These are phyloP conservation scores for Dactylellina haptotyla DNA, from an alignment of 2,329 filamentous ascomycete genomes.

Conservation along the genomic window DNA sequence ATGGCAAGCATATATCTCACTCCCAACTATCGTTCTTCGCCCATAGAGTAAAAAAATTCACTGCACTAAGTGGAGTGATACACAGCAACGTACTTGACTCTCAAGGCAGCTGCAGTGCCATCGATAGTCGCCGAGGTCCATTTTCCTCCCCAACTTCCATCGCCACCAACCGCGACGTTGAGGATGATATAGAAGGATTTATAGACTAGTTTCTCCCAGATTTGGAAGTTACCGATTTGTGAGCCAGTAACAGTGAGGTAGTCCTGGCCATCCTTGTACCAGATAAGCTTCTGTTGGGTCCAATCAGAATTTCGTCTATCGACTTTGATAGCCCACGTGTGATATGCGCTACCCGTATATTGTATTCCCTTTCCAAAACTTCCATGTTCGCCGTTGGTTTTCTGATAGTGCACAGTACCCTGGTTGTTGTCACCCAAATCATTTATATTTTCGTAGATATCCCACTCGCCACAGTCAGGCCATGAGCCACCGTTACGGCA, in stretches of 20 bases:
- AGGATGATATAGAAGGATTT: constrained; percentile 61
- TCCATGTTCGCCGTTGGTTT: constrained; percentile 62
- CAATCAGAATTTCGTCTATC: constrained; percentile 59
- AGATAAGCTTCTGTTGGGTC: constrained; percentile 60
- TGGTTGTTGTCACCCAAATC: constrained; percentile 64
- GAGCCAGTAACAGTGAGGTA: constrained; percentile 58
- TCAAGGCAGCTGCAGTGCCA: constrained; percentile 60
- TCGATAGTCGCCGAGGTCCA: constrained; percentile 60
- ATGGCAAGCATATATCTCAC: too few relatives aligned
- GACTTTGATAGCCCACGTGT: constrained; percentile 60
- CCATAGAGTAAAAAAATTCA: too few relatives aligned
- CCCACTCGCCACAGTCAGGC: constrained; percentile 64
- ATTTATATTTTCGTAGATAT: constrained; percentile 64
- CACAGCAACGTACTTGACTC: constrained; percentile 62
- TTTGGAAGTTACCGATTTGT: constrained; percentile 57
- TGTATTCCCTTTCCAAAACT: constrained; percentile 59
- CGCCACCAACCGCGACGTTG: constrained; percentile 63
- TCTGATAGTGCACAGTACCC: constrained; percentile 64
- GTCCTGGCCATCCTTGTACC: constrained; percentile 60
- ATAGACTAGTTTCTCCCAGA: constrained; percentile 60
- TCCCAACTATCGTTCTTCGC: too few relatives aligned
- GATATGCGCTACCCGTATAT: constrained; percentile 62
- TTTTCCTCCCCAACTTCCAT: constrained; percentile 57
- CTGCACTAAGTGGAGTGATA: constrained; percentile 56
- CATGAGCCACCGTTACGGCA: constrained; percentile 62